Percentiles rank a stretch among this genome's conserved stretches.
phyloP scores from a whole-genome alignment of 352 stramenopile species.

The Globisporangium lucens region DNA sequence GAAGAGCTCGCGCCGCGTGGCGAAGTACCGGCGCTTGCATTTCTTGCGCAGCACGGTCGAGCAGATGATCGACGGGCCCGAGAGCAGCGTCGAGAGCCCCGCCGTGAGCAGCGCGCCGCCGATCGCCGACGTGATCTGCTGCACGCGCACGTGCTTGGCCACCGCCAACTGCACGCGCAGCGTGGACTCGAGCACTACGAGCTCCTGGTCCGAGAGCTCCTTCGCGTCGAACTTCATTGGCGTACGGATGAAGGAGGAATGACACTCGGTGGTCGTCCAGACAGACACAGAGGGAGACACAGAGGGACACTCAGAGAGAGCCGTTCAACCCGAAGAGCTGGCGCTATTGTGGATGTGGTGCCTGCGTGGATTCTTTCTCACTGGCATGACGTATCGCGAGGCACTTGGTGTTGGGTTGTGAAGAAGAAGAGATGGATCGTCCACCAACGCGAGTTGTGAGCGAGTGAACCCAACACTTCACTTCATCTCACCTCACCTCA shows the following conservation, averaged over 20 bases:
- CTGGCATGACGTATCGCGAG: background rate
- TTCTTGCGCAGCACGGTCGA: conserved; percentile 23
- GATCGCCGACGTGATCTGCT: conserved; percentile 20
- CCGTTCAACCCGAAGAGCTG: background rate
- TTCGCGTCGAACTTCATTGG: conserved; percentile 17
- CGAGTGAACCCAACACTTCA: background rate
- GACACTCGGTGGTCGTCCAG: background rate
- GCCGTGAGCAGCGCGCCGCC: conserved; percentile 20
- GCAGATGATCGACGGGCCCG: conserved; percentile 21
- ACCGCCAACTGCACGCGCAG: conserved; percentile 31
- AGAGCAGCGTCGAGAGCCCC: conserved; percentile 21
- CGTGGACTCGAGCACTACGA: conserved; percentile 27
- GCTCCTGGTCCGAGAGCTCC: conserved; percentile 19
- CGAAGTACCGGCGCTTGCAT: conserved; percentile 19
- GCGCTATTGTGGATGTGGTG: background rate
- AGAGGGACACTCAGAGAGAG: background rate
- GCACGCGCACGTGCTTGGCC: conserved; percentile 19
- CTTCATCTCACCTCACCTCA: background rate
- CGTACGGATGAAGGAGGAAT: background rate
- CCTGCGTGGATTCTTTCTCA: background rate
- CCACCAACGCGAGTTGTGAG: background rate
- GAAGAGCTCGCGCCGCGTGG: conserved; percentile 17
- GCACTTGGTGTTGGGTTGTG: background rate
- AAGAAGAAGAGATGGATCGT: background rate
- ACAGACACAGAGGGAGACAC: background rate